A percentile compares a stretch with the other conserved stretches of the same genome.
phyloP scores from a whole-genome alignment of 768 basidiomycete genomes.

The Megacollybia marginata region DNA sequence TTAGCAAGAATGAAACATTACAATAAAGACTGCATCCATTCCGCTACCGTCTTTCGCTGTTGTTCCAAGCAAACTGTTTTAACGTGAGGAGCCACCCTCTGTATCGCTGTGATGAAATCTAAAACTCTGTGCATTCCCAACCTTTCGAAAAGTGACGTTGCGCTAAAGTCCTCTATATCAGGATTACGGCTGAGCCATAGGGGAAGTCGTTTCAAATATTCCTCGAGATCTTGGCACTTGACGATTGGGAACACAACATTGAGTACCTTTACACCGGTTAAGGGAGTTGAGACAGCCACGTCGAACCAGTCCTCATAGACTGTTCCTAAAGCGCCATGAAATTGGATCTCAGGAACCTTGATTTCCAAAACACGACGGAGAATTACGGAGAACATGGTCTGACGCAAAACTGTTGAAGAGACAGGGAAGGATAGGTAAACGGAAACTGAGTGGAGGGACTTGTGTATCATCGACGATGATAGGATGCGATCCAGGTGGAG shows the following conservation, averaged over 20 bases:
- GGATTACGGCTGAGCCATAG: background rate
- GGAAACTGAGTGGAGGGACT: background rate
- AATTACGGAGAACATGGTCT: background rate
- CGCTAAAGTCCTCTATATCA: background rate
- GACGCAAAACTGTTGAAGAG: background rate
- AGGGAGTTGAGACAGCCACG: background rate
- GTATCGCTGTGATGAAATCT: too few relatives aligned
- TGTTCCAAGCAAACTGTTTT: too few relatives aligned
- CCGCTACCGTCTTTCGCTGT: too few relatives aligned
- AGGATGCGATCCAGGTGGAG: background rate
- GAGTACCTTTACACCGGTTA: background rate
- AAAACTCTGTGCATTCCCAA: too few relatives aligned
- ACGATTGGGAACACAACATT: background rate
- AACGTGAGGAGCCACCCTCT: too few relatives aligned
- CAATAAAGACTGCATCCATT: too few relatives aligned
- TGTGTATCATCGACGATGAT: background rate
- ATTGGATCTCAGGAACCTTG: background rate
- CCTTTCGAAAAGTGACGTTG: too few relatives aligned
- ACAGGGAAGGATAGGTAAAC: background rate
- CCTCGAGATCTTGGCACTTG: constrained; percentile 2
- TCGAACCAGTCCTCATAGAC: background rate
- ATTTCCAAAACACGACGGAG: background rate
- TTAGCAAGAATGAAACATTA: too few relatives aligned
- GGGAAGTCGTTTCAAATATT: constrained; percentile 16
- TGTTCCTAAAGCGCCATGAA: background rate